Base-by-base conservation (phyloP, 345 rosid species). In the Noccaea bulbosa region DNA sequence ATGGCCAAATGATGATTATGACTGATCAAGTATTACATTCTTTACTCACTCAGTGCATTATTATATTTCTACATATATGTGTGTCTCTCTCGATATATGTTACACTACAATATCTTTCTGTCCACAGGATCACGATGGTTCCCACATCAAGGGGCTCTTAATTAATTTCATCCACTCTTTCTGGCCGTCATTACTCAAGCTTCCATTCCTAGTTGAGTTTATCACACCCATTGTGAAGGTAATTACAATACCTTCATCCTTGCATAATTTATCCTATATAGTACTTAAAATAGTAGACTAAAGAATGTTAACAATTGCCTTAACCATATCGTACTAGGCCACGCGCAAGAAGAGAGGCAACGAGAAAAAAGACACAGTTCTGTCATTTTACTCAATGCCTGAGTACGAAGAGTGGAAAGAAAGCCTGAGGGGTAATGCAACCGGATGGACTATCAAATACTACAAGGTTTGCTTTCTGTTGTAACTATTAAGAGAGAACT, bases 1-100 rank as follows among this genome's bases (percentile, higher is more conserved):
- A 95, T 74, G 99, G 98, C 61, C 92, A 85, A 77, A 52, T 95
- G 87, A 95, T 95, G 99, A 95, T 95, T 65, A 95, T 95, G 99
- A 92, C 99, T 3, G 99, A 95, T 76, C 99, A 92, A 92, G 99
- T 88, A 33, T 24, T 61, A 22, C 59, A 43, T 8, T 47, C 35
- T 12, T 48, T 24, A 14, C 11, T 15, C 12, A 30, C 59, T 61
- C 69, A 4, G 41, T 51, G 40, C 14, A 32, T 43, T 33, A 17
- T 12, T 58, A 14, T 40, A 39, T 11, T 7, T 56, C 32, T 3
- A 30, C 22, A 67, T 22, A 11, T 62, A n/a, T 32, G 24, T 67
- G 50, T 47, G 1, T 20, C 22, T 27, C 44, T 55, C 5, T 1
- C 30, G 16, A 10, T 63, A 14, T 43, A 8, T 12, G 38, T 34